Percentiles rank a stretch among this genome's conserved stretches.
Conservation (phyloP, 2,329 filamentous ascomycete species). For the Venturia asperata region DNA sequence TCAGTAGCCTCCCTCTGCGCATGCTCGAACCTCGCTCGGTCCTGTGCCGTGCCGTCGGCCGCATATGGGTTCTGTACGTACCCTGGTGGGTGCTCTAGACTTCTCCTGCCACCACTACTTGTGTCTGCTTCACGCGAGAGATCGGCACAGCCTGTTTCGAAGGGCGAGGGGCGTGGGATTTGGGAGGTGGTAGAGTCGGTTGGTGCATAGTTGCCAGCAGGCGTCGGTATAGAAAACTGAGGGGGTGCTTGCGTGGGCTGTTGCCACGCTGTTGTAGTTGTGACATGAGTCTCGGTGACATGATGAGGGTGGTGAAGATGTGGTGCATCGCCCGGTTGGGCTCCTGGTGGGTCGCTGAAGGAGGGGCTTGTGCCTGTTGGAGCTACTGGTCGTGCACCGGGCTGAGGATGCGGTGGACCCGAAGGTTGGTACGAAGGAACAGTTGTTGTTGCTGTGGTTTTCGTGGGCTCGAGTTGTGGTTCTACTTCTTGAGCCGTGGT, state of each 20-base stretch:
- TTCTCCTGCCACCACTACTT: slow-evolving; percentile 20
- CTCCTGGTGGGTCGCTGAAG: slow-evolving; percentile 29
- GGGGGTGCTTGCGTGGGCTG: slow-evolving; percentile 28
- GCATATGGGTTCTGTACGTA: slow-evolving; percentile 43
- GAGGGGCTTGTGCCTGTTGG: slow-evolving; percentile 20
- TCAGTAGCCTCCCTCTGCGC: slow-evolving; percentile 26
- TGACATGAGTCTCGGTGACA: slow-evolving; percentile 12
- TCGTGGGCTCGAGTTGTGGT: slow-evolving; percentile 35
- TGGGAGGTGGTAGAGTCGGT: slow-evolving; percentile 33
- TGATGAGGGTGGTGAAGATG: slow-evolving; percentile 15
- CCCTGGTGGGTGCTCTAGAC: slow-evolving; percentile 40
- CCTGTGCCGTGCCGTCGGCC: slow-evolving; percentile 33
- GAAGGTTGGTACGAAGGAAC: slow-evolving; percentile 24
- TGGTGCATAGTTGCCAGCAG: slow-evolving; percentile 32
- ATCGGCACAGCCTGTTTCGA: slow-evolving; percentile 21
- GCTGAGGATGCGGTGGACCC: slow-evolving; percentile 31
- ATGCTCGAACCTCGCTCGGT: slow-evolving; percentile 30
- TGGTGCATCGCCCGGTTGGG: slow-evolving; percentile 38
- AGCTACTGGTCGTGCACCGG: slow-evolving; percentile 25
- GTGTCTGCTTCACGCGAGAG: slow-evolving; percentile 22
- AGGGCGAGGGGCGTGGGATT: slow-evolving; percentile 21
- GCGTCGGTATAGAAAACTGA: slow-evolving; percentile 36
- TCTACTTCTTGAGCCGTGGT: slow-evolving; percentile 27
- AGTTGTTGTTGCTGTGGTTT: slow-evolving; percentile 31
- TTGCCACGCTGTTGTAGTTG: slow-evolving; percentile 30